Evolutionary conservation across 2,329 filamentous ascomycete species (phyloP).

Genomic region (Cladophialophora chaetospira): DNA sequence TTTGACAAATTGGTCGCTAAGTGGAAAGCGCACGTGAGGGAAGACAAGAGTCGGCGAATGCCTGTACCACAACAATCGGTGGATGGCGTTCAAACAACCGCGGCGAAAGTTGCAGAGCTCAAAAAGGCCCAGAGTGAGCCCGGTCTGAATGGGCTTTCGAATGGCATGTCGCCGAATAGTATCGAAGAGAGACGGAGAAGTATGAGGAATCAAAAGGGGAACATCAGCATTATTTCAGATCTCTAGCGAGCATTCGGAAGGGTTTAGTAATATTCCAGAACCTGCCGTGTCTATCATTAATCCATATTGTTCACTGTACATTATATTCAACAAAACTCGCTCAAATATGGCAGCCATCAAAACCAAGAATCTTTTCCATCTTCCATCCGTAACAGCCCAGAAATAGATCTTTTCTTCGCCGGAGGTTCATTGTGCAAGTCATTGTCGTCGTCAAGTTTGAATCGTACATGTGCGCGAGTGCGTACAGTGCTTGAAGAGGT

Average conservation of each 20-base stretch:
- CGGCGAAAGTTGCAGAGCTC: constrained; percentile 12
- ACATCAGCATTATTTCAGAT: constrained; percentile 29
- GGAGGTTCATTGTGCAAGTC: not conserved
- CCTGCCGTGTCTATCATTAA: no score
- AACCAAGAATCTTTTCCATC: constrained; percentile 29
- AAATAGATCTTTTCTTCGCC: constrained; percentile 14
- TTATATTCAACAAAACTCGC: no score
- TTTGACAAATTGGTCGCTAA: constrained; percentile 51
- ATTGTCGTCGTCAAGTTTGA: constrained; percentile 23
- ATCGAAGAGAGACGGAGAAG: constrained; percentile 17
- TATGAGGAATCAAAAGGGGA: constrained; percentile 23
- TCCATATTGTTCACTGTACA: no score
- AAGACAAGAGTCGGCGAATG: constrained; percentile 30
- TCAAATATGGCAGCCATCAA: constrained; percentile 20
- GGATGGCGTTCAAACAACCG: constrained; percentile 2
- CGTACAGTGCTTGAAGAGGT: not conserved
- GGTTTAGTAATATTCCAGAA: no score
- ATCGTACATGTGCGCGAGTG: constrained; percentile 13
- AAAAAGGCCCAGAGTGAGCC: constrained; percentile 25
- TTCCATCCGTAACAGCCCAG: constrained; percentile 22
- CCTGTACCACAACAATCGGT: constrained; percentile 1
- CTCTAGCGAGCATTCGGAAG: constrained; percentile 7
- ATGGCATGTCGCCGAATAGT: constrained; percentile 17
- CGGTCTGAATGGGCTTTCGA: constrained; percentile 14
- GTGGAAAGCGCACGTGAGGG: constrained; percentile 50